Percentiles rank a stretch among this genome's conserved stretches.
Conservation (phyloP, 2,329 filamentous ascomycete genomes). For the Ophiostoma ips region DNA sequence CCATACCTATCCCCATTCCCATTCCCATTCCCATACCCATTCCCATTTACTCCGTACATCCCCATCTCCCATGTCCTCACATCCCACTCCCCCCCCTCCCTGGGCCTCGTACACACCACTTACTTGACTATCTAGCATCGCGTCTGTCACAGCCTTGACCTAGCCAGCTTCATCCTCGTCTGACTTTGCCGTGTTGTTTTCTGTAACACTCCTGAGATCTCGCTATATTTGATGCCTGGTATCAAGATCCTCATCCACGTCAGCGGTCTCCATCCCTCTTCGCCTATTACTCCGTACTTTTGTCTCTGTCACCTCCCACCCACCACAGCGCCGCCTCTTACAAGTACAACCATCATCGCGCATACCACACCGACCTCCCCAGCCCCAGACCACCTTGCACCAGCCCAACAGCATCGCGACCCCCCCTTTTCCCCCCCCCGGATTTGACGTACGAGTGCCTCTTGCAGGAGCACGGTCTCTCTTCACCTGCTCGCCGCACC, state of each 20-base stretch:
- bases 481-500: not conserved
- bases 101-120: too few relatives aligned
- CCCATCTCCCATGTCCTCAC: not conserved
- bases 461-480: not conserved
- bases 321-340: not conserved
- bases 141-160: too few relatives aligned
- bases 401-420: slow-evolving; percentile 47
- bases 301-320: not conserved
- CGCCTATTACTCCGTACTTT: too few relatives aligned
- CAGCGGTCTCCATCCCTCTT: not conserved
- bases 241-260: too few relatives aligned
- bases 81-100: too few relatives aligned
- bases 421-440: slow-evolving; percentile 40
- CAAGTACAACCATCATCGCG: too few relatives aligned
- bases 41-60: not conserved
- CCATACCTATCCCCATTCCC: not conserved
- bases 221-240: too few relatives aligned
- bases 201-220: too few relatives aligned
- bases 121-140: too few relatives aligned
- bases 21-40: slow-evolving; percentile 22
- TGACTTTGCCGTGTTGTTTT: too few relatives aligned
- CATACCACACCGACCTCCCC: too few relatives aligned
- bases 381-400: slow-evolving; percentile 12
- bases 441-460: slow-evolving; percentile 20
- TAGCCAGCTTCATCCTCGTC: too few relatives aligned